Evolutionary conservation across 2,329 filamentous ascomycete genomes (phyloP).

Genomic region (Setomelanomma holmii): DNA sequence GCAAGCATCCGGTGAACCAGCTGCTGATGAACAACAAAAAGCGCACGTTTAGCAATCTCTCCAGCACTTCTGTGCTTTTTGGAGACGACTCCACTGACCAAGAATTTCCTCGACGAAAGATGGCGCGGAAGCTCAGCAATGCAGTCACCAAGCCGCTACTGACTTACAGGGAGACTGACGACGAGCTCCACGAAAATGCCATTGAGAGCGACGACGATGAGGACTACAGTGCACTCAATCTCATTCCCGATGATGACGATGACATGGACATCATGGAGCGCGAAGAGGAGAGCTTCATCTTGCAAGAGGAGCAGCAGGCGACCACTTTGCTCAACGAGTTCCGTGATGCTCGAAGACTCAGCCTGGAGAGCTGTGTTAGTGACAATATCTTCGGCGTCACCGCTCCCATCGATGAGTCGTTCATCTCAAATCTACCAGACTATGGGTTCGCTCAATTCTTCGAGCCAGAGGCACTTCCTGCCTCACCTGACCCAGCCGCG

Average conservation of each 20-base stretch:
- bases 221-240: constrained; percentile 76
- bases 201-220: constrained; percentile 51
- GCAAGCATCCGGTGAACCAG: constrained; percentile 38
- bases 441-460: constrained; percentile 46
- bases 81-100: constrained; percentile 43
- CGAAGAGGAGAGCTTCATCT: constrained; percentile 79
- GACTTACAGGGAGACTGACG: constrained; percentile 40
- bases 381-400: constrained; percentile 44
- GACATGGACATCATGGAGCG: constrained; percentile 80
- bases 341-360: constrained; percentile 43
- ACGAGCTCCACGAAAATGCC: constrained; percentile 39
- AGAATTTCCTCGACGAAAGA: constrained; percentile 48
- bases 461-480: constrained; percentile 50
- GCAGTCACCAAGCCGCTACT: constrained; percentile 42
- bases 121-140: constrained; percentile 46
- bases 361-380: constrained; percentile 43
- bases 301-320: constrained; percentile 50
- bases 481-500: constrained; percentile 46
- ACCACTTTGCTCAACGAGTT: constrained; percentile 39
- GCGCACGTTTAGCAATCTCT: constrained; percentile 49
- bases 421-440: constrained; percentile 35
- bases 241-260: constrained; percentile 80
- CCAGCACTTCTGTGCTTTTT: constrained; percentile 47
- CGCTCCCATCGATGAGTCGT: constrained; percentile 33
- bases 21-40: constrained; percentile 45